Percentiles rank a stretch among this genome's conserved stretches.
Conservation (phyloP, 139 green algal species). For the Coelastrella sp. region DNA sequence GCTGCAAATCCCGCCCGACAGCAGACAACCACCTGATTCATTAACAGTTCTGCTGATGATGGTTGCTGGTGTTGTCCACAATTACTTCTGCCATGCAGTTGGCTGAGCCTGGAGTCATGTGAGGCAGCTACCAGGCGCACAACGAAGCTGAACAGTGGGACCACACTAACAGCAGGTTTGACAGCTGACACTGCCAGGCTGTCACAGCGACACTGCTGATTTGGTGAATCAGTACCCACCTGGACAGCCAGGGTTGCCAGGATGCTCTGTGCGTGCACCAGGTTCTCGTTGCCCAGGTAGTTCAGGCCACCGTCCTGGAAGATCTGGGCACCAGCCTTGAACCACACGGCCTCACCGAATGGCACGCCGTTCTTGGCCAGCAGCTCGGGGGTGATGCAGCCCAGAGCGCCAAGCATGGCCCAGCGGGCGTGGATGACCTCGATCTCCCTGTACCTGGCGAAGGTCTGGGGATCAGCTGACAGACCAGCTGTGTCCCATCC, state of each 20-base stretch:
- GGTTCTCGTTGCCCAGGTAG: conserved; percentile 83
- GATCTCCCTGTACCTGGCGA: conserved; percentile 79
- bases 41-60: background rate
- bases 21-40: too few species aligned
- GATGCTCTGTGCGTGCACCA: conserved; percentile 95
- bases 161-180: too few species aligned
- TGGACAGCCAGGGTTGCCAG: conserved; percentile 80
- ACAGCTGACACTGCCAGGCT: too few species aligned
- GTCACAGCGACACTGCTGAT: too few species aligned
- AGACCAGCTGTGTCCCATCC: conserved; percentile 97
- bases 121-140: too few species aligned
- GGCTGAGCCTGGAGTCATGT: too few species aligned
- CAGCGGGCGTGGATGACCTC: conserved; percentile 83
- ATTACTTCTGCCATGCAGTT: background rate
- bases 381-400: conserved; percentile 69
- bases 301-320: conserved; percentile 82
- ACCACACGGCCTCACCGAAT: conserved; percentile 89
- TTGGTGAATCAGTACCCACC: too few species aligned
- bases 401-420: conserved; percentile 82
- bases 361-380: conserved; percentile 62
- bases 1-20: background rate
- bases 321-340: conserved; percentile 89
- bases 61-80: background rate
- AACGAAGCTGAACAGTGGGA: too few species aligned
- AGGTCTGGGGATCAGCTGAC: conserved; percentile 96